Evolutionary conservation across 306 rosid genomes (phyloP), one percentile per base, ranked within the genome.

Genomic region (Rosa chinensis): DNA sequence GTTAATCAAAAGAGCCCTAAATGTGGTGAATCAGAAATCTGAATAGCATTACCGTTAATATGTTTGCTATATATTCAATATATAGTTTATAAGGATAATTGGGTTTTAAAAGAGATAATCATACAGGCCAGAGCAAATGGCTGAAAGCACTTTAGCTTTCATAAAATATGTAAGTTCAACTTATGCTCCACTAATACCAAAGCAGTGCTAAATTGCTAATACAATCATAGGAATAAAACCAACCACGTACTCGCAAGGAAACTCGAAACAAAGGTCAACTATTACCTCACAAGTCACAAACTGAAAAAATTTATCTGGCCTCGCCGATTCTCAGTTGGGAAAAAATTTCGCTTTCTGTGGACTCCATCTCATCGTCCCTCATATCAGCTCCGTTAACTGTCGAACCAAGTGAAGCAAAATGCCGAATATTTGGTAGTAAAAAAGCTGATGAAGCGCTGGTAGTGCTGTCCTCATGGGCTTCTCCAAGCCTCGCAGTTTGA

Each of bases 381-480:
- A 48, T 12, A 5, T 80, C 81, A 42, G 73, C 84, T 18, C 11
- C 35, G 8, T 73, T 69, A 5, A 71, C 43, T 0, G 79, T 70
- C 3, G 88, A 64, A 50, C 74, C 67, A n/a, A 80, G 47, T 1
- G 88, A 82, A 68, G 84, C 75, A 61, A 83, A 68, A 16, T 42
- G 72, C 44, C 18, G 80, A 28, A 74, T 55, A 56, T 70, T 50
- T 39, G 81, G 72, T 64, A 77, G 35, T 12, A 32, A 12, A 50
- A 85, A 61, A 4, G 66, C 73, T 10, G 48, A 78, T 1, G 87
- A 82, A 80, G 71, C 77, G 40, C 49, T 52, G 37, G 45, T 44
- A 2, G 83, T 81, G 78, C 87, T 87, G 61, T 87, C 89, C 69
- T 82, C 88, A 2, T 85, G 77, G 0, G 86, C 89, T 70, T 80